Percentiles rank a stretch among this genome's conserved stretches.
phyloP scores from a whole-genome alignment of 768 basidiomycete genomes.

The Boletus rubroflammeus region DNA sequence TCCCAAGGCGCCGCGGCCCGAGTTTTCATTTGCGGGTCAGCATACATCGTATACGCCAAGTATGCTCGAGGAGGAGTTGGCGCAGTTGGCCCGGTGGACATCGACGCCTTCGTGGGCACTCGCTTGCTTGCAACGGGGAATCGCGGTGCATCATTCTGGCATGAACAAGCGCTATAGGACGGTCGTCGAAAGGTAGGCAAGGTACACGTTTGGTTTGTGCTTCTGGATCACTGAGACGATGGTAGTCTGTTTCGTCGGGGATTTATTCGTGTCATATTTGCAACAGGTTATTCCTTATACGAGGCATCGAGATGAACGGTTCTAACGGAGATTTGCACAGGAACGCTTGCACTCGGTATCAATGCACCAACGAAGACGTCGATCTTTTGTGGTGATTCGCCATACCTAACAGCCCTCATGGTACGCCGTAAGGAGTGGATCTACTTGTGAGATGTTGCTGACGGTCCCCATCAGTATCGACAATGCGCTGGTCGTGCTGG shows the following conservation, averaged over 20 bases:
- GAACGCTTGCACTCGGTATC: conserved; percentile 70
- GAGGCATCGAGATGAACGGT: not conserved
- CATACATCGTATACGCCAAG: conserved; percentile 40
- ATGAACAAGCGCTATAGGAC: conserved; percentile 62
- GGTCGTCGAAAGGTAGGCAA: conserved; percentile 50
- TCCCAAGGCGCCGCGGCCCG: conserved; percentile 51
- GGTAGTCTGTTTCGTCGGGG: conserved; percentile 51
- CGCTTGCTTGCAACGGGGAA: conserved; percentile 50
- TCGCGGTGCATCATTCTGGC: conserved; percentile 68
- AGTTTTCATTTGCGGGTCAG: conserved; percentile 57
- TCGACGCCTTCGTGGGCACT: conserved; percentile 43
- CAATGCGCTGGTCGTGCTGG: conserved; percentile 75
- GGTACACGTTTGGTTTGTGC: not conserved
- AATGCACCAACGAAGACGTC: conserved; percentile 69
- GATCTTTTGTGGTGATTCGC: conserved; percentile 62
- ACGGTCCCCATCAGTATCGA: conserved; percentile 45
- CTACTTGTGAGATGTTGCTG: not conserved
- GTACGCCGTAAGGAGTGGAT: conserved; percentile 30
- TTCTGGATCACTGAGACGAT: not conserved
- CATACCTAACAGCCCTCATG: conserved; percentile 57
- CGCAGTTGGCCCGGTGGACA: conserved; percentile 33
- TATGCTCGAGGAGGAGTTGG: conserved; percentile 49
- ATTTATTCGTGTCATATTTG: conserved; percentile 61
- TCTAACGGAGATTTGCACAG: conserved; percentile 27
- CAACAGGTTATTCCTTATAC: conserved; percentile 44